Conservation (phyloP, 2,329 filamentous ascomycete genomes). For the Penicillium sclerotigenum region DNA sequence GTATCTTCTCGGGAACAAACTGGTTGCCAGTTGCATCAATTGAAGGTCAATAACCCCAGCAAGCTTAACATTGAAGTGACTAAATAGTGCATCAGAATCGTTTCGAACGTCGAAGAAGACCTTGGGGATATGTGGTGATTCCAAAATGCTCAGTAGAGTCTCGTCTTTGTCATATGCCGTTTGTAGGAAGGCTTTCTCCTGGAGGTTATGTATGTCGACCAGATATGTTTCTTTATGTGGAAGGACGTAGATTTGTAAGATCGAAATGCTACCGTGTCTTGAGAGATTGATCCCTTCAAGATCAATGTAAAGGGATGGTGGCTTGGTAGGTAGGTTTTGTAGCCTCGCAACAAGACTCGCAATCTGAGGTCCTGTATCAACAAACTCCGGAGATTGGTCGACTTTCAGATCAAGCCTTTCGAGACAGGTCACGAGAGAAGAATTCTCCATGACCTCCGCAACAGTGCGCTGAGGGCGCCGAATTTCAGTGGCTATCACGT, state of each 20-base stretch:
- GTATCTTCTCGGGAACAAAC: background rate
- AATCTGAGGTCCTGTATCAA: background rate
- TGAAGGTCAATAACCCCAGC: conserved; percentile 4
- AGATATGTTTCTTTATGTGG: background rate
- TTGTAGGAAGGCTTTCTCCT: background rate
- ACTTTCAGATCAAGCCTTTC: background rate
- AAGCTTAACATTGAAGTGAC: background rate
- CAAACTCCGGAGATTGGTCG: background rate
- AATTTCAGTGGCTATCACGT: too few species aligned
- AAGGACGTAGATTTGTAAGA: background rate
- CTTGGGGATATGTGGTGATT: conserved; percentile 1
- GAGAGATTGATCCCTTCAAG: background rate
- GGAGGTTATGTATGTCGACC: background rate
- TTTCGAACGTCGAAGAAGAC: conserved; percentile 7
- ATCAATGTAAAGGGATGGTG: background rate
- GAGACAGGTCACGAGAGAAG: background rate
- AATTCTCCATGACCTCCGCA: background rate
- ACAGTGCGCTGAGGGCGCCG: background rate
- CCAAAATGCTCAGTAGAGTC: background rate
- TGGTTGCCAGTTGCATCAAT: conserved; percentile 1
- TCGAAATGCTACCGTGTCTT: background rate
- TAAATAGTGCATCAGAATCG: conserved; percentile 5
- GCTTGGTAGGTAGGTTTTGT: background rate
- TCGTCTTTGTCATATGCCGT: background rate
- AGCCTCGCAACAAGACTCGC: background rate